These are phyloP conservation scores for Quercus mongolica DNA, from an alignment of 306 rosid species.

Conservation along the genomic window DNA sequence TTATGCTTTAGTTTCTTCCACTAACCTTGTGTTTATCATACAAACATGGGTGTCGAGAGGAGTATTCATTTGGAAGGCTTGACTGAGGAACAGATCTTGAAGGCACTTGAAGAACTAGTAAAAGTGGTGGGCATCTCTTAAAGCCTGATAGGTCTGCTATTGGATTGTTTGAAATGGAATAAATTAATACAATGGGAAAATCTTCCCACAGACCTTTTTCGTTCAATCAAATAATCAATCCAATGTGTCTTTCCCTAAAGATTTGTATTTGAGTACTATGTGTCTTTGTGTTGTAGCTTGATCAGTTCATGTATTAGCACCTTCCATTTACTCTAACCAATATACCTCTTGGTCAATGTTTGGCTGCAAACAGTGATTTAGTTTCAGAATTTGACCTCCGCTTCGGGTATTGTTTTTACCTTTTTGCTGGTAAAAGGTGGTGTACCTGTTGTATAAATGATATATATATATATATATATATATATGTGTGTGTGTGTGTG, in stretches of 20 bases:
- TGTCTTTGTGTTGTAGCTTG: conserved; percentile 9
- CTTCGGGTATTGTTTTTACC: background rate
- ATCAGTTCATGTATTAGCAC: background rate
- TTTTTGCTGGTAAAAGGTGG: background rate
- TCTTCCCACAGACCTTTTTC: background rate
- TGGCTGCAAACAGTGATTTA: background rate
- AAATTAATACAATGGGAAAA: conserved; percentile 25
- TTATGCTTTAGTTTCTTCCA: conserved; percentile 1
- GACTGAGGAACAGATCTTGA: conserved; percentile 67
- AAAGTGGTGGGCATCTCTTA: conserved; percentile 57
- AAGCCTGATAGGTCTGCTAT: conserved; percentile 38
- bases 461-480: too few species aligned
- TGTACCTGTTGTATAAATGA: background rate
- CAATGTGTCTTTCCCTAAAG: background rate
- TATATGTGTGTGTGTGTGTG: too few species aligned
- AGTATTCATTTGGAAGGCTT: conserved; percentile 79
- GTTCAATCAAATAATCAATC: background rate
- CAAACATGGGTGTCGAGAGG: conserved; percentile 86
- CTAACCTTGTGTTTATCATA: conserved; percentile 7
- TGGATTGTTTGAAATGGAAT: conserved; percentile 32
- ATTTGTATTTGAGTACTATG: background rate
- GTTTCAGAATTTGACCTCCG: background rate
- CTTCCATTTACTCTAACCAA: background rate
- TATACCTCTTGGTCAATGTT: background rate
- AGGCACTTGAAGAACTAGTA: conserved; percentile 79